Conservation (phyloP, 139 green algal genomes). For the Trebouxia sp. region DNA sequence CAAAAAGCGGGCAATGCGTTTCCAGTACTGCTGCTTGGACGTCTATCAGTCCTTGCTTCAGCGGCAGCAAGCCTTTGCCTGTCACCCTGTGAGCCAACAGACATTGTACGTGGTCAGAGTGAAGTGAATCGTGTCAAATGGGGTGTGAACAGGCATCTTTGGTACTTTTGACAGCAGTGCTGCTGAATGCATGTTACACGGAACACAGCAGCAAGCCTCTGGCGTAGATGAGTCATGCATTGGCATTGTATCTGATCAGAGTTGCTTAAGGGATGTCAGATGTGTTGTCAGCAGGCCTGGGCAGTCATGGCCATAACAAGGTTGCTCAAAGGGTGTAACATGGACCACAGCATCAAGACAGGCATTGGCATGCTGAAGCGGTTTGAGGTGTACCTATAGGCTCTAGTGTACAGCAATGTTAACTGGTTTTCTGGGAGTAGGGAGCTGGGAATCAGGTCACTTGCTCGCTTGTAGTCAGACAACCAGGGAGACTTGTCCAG, state of each 20-base stretch:
- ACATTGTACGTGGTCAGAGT: background rate
- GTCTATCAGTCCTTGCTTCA: background rate
- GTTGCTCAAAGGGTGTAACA: background rate
- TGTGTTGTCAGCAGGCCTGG: background rate
- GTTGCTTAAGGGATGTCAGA: background rate
- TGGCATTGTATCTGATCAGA: background rate
- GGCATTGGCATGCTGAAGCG: too few relatives aligned
- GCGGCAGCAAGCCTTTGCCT: background rate
- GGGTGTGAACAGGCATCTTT: background rate
- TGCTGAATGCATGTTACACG: too few relatives aligned
- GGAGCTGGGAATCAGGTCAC: background rate
- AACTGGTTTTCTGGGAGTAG: background rate
- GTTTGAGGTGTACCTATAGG: background rate
- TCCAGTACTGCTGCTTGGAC: slow-evolving; percentile 1
- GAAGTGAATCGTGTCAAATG: background rate
- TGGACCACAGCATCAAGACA: background rate
- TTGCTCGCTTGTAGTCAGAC: background rate
- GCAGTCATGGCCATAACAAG: background rate
- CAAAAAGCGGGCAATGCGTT: background rate
- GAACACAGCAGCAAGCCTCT: too few relatives aligned
- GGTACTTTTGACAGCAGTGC: too few relatives aligned
- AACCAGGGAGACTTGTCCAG: slow-evolving; percentile 20
- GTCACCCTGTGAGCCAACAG: background rate
- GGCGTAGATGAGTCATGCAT: too few relatives aligned
- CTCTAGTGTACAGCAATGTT: background rate